These are phyloP conservation scores for Malus hybrid DNA, from an alignment of 331 rosid species.

Conservation along the genomic window DNA sequence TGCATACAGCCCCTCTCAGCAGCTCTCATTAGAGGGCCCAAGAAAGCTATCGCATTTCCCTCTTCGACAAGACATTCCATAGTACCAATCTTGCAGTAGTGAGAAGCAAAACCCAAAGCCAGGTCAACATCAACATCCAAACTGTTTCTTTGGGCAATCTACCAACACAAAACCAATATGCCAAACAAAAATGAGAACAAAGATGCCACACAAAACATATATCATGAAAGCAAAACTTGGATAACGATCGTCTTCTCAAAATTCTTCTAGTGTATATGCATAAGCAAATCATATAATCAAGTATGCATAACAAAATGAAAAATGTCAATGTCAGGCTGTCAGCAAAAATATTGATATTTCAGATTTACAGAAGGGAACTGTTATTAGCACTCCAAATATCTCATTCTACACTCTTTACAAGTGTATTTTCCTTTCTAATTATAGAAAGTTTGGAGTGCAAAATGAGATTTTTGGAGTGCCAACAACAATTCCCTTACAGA, in stretches of 20 bases:
- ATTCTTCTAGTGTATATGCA: neutral
- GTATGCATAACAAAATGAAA: neutral
- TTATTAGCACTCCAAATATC: no score
- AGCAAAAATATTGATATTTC: neutral
- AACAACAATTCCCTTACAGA: neutral
- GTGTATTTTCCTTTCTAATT: no score
- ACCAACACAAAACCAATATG: conserved; percentile 21
- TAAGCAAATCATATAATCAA: neutral
- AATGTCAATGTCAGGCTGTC: neutral
- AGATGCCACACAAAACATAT: neutral
- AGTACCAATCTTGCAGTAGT: conserved; percentile 77
- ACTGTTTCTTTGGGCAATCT: conserved; percentile 88
- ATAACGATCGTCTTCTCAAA: neutral
- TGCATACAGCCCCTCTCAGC: conserved; percentile 79
- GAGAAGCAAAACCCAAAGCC: conserved; percentile 90
- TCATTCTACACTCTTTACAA: no score
- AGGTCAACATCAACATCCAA: conserved; percentile 87
- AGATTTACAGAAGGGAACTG: neutral
- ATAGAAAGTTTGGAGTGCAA: no score
- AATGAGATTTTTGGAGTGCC: no score
- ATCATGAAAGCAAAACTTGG: neutral
- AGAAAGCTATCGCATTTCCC: conserved; percentile 81
- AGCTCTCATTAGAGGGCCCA: conserved; percentile 83
- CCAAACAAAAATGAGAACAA: conserved; percentile 13
- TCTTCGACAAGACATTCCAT: conserved; percentile 94